These are phyloP conservation scores for Hypoxylon sp. DNA, from an alignment of 2,329 filamentous ascomycete species.

Conservation along the genomic window DNA sequence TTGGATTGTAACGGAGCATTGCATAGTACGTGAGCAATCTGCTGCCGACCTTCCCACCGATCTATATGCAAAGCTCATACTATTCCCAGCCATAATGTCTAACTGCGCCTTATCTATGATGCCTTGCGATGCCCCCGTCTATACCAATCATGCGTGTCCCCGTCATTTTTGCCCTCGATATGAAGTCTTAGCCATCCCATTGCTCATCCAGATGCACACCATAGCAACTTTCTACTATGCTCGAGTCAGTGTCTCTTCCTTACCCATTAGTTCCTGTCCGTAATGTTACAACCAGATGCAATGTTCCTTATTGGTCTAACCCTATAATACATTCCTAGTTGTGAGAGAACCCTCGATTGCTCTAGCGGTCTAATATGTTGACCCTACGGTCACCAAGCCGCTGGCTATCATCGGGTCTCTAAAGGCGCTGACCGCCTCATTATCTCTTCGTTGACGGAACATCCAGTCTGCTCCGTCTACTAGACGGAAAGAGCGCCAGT, in stretches of 20 bases:
- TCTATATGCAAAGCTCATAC: conserved; percentile 26
- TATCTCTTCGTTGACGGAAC: too few relatives aligned
- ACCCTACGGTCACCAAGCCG: not conserved
- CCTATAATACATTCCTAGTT: not conserved
- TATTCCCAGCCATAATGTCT: conserved; percentile 8
- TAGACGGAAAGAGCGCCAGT: too few relatives aligned
- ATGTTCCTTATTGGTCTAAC: not conserved
- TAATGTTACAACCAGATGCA: not conserved
- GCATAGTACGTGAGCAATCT: conserved; percentile 4
- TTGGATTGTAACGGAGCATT: not conserved
- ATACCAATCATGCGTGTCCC: conserved; percentile 10
- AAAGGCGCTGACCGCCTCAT: not conserved
- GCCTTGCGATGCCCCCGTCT: conserved; percentile 22
- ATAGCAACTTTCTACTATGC: conserved; percentile 5
- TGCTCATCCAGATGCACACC: conserved; percentile 9
- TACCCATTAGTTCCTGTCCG: not conserved
- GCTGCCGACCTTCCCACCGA: conserved; percentile 2
- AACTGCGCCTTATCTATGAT: conserved; percentile 19
- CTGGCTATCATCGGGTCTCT: not conserved
- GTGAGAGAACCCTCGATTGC: not conserved
- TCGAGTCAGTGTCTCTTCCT: conserved; percentile 19
- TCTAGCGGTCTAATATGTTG: not conserved
- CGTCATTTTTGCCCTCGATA: conserved; percentile 8
- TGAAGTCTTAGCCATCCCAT: conserved; percentile 3
- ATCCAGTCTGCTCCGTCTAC: too few relatives aligned